phyloP scores from a whole-genome alignment of 2,329 filamentous ascomycete species.

The Colletotrichum sp. region DNA sequence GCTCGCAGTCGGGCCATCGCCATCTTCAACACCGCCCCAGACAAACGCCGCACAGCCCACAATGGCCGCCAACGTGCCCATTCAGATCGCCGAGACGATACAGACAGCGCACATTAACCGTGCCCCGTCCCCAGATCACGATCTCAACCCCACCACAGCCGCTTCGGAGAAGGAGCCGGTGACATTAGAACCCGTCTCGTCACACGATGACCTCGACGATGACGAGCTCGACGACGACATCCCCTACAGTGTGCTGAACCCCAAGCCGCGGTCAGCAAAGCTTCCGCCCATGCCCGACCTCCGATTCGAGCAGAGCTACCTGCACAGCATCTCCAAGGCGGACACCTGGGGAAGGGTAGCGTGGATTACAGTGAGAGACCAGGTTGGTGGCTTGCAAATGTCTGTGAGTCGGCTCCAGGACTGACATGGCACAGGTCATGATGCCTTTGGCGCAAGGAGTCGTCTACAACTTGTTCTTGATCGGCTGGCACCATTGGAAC shows the following conservation, averaged over 20 bases:
- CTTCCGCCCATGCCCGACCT: slow-evolving; percentile 81
- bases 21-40: background rate
- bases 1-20: background rate
- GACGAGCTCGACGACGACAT: slow-evolving; percentile 66
- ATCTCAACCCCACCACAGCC: slow-evolving; percentile 81
- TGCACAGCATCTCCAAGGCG: slow-evolving; percentile 83
- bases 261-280: slow-evolving; percentile 49
- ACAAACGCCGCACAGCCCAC: background rate
- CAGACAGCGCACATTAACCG: slow-evolving; percentile 81
- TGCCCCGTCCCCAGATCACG: slow-evolving; percentile 73
- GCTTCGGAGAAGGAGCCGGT: slow-evolving; percentile 67
- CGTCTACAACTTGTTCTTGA: slow-evolving; percentile 83
- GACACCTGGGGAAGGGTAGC: slow-evolving; percentile 80
- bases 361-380: slow-evolving; percentile 87
- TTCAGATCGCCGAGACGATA: slow-evolving; percentile 77
- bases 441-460: slow-evolving; percentile 88
- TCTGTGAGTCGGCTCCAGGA: background rate
- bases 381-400: slow-evolving; percentile 58
- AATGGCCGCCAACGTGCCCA: slow-evolving; percentile 59
- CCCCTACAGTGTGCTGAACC: slow-evolving; percentile 67
- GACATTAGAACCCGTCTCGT: slow-evolving; percentile 13
- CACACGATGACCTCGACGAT: slow-evolving; percentile 48
- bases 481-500: slow-evolving; percentile 93
- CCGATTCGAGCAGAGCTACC: slow-evolving; percentile 97
- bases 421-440: slow-evolving; percentile 62